A percentile compares a stretch with the other conserved stretches of the same genome.
These are phyloP conservation scores for Pichia sp. DNA, from an alignment of 1,139 yeast species.

Conservation along the genomic window DNA sequence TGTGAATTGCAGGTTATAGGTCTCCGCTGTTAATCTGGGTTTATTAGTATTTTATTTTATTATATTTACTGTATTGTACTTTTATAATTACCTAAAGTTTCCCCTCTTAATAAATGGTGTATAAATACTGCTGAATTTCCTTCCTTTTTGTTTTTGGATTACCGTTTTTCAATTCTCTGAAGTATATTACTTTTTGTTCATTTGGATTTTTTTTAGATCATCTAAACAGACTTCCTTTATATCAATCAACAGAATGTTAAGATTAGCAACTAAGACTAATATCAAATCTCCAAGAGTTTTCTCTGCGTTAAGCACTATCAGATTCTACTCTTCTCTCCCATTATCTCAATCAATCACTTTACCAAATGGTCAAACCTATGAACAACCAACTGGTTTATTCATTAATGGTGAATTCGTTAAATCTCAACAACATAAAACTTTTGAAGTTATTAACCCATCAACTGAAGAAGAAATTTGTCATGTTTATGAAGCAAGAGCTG, in stretches of 20 bases:
- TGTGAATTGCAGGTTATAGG: too few relatives aligned
- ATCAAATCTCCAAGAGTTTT: slow-evolving; percentile 8
- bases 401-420: slow-evolving; percentile 74
- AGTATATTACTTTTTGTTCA: neutral
- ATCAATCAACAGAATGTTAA: slow-evolving; percentile 15
- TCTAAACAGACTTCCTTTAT: neutral
- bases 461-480: slow-evolving; percentile 54
- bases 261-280: slow-evolving; percentile 12
- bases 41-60: too few relatives aligned
- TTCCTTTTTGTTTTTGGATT: too few relatives aligned
- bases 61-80: too few relatives aligned
- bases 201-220: neutral
- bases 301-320: slow-evolving; percentile 16
- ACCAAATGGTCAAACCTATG: slow-evolving; percentile 29
- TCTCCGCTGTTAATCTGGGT: too few relatives aligned
- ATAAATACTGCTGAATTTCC: too few relatives aligned
- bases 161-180: neutral
- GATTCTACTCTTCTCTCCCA: slow-evolving; percentile 28
- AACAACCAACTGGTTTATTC: slow-evolving; percentile 76
- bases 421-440: slow-evolving; percentile 54
- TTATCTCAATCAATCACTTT: slow-evolving; percentile 25
- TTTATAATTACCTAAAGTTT: too few relatives aligned
- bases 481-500: slow-evolving; percentile 54
- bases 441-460: slow-evolving; percentile 58
- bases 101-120: too few relatives aligned